Conservation (phyloP, 1,284 basidiomycete species). For the Phellopilus nigrolimitatus region DNA sequence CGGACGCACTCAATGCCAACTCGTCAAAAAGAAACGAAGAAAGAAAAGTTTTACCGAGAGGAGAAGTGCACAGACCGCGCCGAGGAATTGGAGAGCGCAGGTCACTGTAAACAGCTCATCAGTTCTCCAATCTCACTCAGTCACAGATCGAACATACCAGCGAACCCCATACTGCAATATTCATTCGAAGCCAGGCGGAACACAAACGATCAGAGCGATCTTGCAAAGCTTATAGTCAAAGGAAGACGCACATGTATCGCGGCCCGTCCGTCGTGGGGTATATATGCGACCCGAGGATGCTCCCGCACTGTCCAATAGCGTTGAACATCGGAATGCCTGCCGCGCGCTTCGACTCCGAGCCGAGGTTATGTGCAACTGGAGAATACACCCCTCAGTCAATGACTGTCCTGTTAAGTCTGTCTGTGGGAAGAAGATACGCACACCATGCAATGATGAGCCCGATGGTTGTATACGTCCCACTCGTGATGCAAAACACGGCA, state of each 20-base stretch:
- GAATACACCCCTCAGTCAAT: too few relatives aligned
- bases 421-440: too few relatives aligned
- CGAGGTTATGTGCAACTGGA: too few relatives aligned
- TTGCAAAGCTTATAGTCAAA: too few relatives aligned
- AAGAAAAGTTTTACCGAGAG: slow-evolving; percentile 41
- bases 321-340: slow-evolving; percentile 72
- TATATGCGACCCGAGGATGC: slow-evolving; percentile 65
- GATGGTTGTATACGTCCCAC: too few relatives aligned
- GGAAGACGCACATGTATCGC: too few relatives aligned
- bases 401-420: too few relatives aligned
- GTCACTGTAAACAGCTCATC: too few relatives aligned
- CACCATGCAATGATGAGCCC: too few relatives aligned
- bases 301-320: slow-evolving; percentile 73
- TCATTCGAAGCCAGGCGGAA: background rate
- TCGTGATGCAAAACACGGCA: too few relatives aligned
- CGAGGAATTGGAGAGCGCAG: slow-evolving; percentile 52
- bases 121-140: background rate
- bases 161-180: slow-evolving; percentile 54
- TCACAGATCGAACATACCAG: slow-evolving; percentile 33
- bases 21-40: background rate
- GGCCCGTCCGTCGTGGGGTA: slow-evolving; percentile 63
- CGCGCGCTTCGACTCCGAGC: slow-evolving; percentile 71
- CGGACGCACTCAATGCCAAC: too few relatives aligned
- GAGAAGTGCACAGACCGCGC: slow-evolving; percentile 45
- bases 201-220: slow-evolving; percentile 14